Evolutionary conservation across 2,329 filamentous ascomycete genomes (phyloP).

Genomic region (Cladosporium sp.): DNA sequence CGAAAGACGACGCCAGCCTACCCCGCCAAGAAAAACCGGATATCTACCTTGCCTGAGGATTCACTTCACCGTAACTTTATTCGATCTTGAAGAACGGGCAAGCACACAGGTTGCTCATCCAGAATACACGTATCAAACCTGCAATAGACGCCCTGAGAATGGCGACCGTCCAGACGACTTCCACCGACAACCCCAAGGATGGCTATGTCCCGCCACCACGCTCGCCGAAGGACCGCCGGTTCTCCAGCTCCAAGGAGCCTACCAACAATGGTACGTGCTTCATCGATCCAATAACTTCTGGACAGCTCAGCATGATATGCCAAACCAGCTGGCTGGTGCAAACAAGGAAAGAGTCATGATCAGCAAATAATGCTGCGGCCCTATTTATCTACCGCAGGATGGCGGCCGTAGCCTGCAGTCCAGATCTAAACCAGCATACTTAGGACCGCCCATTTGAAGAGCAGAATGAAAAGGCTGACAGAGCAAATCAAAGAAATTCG

Average conservation of each 20-base stretch:
- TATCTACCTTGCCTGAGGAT: not conserved
- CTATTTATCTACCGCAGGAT: no score
- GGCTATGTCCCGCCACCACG: constrained; percentile 1
- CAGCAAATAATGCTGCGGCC: not conserved
- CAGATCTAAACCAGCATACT: no score
- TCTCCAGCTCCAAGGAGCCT: constrained; percentile 39
- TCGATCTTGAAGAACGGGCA: not conserved
- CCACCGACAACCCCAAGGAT: constrained; percentile 4
- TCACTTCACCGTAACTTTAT: not conserved
- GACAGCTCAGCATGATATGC: not conserved
- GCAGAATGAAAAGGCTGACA: constrained; percentile 10
- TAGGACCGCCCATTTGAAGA: no score
- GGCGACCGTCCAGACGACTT: constrained; percentile 5
- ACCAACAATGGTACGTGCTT: constrained; percentile 38
- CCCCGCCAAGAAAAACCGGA: constrained; percentile 10
- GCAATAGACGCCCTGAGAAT: not conserved
- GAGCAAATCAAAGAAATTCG: constrained; percentile 55
- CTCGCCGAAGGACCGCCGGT: constrained; percentile 27
- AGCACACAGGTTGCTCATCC: no score
- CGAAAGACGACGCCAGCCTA: not conserved
- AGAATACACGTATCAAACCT: not conserved
- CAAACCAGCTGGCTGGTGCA: not conserved
- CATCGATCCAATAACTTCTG: not conserved
- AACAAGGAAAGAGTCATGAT: not conserved
- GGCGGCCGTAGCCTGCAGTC: no score